Percentiles rank a stretch among this genome's conserved stretches.
phyloP scores from a whole-genome alignment of 1,139 yeast genomes.

The Arxiozyma bovina region DNA sequence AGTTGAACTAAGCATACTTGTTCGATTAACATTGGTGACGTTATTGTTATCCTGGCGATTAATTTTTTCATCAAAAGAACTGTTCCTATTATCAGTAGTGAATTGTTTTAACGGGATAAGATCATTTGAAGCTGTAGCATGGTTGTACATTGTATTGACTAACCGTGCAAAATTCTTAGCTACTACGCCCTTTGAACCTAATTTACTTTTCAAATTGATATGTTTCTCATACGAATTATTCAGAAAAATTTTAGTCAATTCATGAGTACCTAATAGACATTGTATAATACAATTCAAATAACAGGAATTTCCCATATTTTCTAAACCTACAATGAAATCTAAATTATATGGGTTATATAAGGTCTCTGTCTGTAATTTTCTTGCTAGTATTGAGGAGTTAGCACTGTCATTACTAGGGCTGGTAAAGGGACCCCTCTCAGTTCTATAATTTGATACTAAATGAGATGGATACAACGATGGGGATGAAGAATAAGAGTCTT shows the following conservation, averaged over 20 bases:
- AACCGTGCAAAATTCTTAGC: slow-evolving; percentile 62
- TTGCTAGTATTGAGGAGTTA: slow-evolving; percentile 1
- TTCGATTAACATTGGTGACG: neutral
- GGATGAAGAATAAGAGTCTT: neutral
- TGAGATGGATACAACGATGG: neutral
- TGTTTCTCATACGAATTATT: slow-evolving; percentile 57
- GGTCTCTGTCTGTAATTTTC: slow-evolving; percentile 1
- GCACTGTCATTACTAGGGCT: neutral
- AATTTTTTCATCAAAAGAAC: neutral
- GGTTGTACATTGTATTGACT: slow-evolving; percentile 45
- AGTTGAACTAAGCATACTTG: slow-evolving; percentile 7
- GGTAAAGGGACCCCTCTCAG: neutral
- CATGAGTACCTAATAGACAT: slow-evolving; percentile 54
- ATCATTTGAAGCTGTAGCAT: neutral
- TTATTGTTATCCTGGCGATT: too few species aligned
- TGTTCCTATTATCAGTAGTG: neutral
- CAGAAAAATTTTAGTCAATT: slow-evolving; percentile 41
- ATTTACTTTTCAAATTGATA: slow-evolving; percentile 62
- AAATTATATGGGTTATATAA: slow-evolving; percentile 10
- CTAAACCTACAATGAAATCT: slow-evolving; percentile 49
- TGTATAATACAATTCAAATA: slow-evolving; percentile 89
- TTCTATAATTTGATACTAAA: slow-evolving; percentile 20
- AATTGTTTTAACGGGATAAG: neutral
- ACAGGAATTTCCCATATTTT: slow-evolving; percentile 85
- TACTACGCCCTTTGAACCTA: slow-evolving; percentile 78